phyloP scores from a whole-genome alignment of 1,284 basidiomycete species.

The Moesziomyces sp. region DNA sequence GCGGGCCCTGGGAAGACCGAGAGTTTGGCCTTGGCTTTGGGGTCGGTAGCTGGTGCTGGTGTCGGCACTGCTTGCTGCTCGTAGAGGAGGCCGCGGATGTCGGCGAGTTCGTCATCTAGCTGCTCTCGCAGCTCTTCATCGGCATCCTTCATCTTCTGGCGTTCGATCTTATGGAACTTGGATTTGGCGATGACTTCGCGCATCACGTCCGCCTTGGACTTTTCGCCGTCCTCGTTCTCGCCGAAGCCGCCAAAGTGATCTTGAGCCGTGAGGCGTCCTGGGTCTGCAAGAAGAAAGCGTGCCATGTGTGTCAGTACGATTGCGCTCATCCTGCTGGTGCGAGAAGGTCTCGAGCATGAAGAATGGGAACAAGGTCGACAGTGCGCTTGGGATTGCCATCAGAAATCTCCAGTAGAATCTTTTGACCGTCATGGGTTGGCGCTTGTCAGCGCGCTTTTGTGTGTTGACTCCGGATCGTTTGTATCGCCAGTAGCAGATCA shows the following conservation, averaged over 20 bases:
- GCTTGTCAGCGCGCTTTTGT: slow-evolving; percentile 50
- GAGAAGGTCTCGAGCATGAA: background rate
- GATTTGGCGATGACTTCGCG: slow-evolving; percentile 97
- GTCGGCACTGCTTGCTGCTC: slow-evolving; percentile 35
- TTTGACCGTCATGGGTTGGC: slow-evolving; percentile 55
- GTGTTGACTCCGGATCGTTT: slow-evolving; percentile 53
- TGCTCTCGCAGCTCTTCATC: slow-evolving; percentile 87
- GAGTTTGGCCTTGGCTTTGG: slow-evolving; percentile 35
- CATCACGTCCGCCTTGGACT: slow-evolving; percentile 93
- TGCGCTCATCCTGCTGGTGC: too few relatives aligned
- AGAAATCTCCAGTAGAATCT: slow-evolving; percentile 68
- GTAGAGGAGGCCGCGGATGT: slow-evolving; percentile 79
- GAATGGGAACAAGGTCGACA: background rate
- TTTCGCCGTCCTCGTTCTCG: slow-evolving; percentile 72
- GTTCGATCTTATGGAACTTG: slow-evolving; percentile 80
- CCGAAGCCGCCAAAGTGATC: slow-evolving; percentile 84
- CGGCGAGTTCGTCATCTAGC: slow-evolving; percentile 87
- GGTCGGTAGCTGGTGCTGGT: slow-evolving; percentile 23
- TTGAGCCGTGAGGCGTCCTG: slow-evolving; percentile 39
- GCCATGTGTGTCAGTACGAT: slow-evolving; percentile 12
- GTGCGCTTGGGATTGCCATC: slow-evolving; percentile 27
- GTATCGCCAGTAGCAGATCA: slow-evolving; percentile 57
- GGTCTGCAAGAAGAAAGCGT: slow-evolving; percentile 8
- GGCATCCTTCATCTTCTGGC: slow-evolving; percentile 86
- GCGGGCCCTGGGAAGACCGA: slow-evolving; percentile 35